phyloP scores from a whole-genome alignment of 148 eudicot genomes.

The Amaranthus cruentus region DNA sequence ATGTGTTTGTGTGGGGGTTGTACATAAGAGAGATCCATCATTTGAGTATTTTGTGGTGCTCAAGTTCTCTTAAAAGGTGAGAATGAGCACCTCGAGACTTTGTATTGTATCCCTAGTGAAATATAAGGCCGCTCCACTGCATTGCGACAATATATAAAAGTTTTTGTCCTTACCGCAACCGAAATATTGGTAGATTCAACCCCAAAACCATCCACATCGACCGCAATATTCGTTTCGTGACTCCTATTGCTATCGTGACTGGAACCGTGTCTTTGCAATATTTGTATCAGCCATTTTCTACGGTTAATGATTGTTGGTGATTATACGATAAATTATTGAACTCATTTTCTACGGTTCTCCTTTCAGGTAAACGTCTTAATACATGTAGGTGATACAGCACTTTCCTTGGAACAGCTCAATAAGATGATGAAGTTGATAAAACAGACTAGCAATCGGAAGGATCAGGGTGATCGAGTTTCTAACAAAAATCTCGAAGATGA shows the following conservation, averaged over 20 bases:
- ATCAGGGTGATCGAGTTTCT: conserved; percentile 27
- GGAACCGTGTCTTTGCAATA: too few relatives aligned
- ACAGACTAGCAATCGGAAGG: conserved; percentile 31
- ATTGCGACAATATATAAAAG: too few relatives aligned
- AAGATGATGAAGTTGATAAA: conserved; percentile 45
- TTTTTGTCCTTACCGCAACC: too few relatives aligned
- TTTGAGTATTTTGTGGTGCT: neutral
- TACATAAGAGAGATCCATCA: neutral
- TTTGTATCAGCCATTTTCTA: too few relatives aligned
- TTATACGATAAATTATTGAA: neutral
- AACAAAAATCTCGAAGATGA: conserved; percentile 28
- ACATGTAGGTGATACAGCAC: conserved; percentile 52
- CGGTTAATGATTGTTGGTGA: neutral
- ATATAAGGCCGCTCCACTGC: too few relatives aligned
- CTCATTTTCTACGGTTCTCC: conserved; percentile 14
- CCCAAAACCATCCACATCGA: too few relatives aligned
- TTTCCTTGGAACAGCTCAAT: conserved; percentile 49
- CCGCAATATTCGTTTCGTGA: too few relatives aligned
- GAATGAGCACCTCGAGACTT: neutral
- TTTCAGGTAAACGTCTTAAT: conserved; percentile 74
- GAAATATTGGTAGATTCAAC: too few relatives aligned
- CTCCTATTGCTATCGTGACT: too few relatives aligned
- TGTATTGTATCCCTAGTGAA: neutral
- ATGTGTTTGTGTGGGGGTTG: neutral
- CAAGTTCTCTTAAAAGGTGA: neutral